Evolutionary conservation across 495 filamentous ascomycete species (phyloP).

Genomic region (Cudoniella acicularis): DNA sequence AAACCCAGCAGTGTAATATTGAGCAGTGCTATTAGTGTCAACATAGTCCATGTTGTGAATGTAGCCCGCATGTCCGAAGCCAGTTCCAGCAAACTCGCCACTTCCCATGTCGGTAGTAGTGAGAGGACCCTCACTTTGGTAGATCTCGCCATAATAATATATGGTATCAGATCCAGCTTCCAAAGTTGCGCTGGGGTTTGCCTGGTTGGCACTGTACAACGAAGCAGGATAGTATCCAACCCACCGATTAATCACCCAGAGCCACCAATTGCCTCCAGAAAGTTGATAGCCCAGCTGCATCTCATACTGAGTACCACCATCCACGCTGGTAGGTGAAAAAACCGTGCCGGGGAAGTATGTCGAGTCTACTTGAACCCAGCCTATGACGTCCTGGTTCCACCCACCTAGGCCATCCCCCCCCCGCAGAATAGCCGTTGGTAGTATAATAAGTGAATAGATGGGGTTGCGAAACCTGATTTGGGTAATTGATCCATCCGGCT

Average conservation of each 20-base stretch:
- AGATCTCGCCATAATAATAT: constrained; percentile 30
- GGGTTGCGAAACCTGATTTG: constrained; percentile 15
- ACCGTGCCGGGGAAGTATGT: constrained; percentile 23
- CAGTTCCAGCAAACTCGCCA: constrained; percentile 21
- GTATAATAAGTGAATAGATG: constrained; percentile 31
- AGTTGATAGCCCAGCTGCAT: constrained; percentile 24
- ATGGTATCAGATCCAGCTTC: constrained; percentile 19
- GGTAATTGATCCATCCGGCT: constrained; percentile 29
- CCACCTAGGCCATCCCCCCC: constrained; percentile 22
- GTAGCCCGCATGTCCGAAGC: constrained; percentile 23
- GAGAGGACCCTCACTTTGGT: constrained; percentile 18
- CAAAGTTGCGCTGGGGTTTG: constrained; percentile 13
- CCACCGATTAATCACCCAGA: constrained; percentile 24
- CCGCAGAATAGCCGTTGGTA: constrained; percentile 22
- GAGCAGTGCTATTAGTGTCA: neutral
- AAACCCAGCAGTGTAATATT: constrained; percentile 17
- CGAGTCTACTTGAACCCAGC: constrained; percentile 28
- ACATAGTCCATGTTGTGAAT: constrained; percentile 26
- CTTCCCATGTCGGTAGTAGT: constrained; percentile 33
- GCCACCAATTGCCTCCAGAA: constrained; percentile 27
- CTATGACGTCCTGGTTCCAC: constrained; percentile 25
- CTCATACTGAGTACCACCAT: constrained; percentile 25
- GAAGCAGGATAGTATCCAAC: constrained; percentile 28
- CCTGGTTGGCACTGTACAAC: constrained; percentile 7
- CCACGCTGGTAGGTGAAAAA: constrained; percentile 16